Conservation (phyloP, 352 stramenopile species). For the Pseudoperonospora humuli region DNA sequence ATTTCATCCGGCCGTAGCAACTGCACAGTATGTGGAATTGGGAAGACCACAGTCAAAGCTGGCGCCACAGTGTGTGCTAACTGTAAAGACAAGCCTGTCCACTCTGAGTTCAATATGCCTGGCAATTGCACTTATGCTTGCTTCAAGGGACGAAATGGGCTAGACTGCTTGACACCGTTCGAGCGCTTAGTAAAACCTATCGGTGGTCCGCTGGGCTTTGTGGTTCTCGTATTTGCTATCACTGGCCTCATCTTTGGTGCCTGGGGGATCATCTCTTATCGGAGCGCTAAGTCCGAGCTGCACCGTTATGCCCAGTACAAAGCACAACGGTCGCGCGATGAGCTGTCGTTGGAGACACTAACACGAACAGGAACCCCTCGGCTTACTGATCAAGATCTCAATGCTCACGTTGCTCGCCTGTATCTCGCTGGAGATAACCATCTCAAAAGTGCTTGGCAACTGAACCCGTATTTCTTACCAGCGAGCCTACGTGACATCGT, state of each 20-base stretch:
- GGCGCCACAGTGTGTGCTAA: slow-evolving; percentile 38
- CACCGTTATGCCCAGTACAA: slow-evolving; percentile 68
- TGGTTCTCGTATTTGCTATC: slow-evolving; percentile 56
- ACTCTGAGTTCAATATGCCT: slow-evolving; percentile 67
- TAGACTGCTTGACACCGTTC: slow-evolving; percentile 79
- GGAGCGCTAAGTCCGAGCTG: slow-evolving; percentile 33
- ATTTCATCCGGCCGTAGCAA: slow-evolving; percentile 37
- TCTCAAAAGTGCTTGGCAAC: slow-evolving; percentile 49
- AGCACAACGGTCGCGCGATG: slow-evolving; percentile 57
- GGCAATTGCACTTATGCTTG: slow-evolving; percentile 80
- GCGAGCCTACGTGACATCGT: slow-evolving; percentile 54
- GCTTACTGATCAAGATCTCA: slow-evolving; percentile 72
- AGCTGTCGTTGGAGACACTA: slow-evolving; percentile 63
- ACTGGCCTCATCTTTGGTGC: slow-evolving; percentile 43
- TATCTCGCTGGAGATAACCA: slow-evolving; percentile 74
- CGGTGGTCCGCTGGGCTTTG: slow-evolving; percentile 64
- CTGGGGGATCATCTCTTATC: slow-evolving; percentile 68
- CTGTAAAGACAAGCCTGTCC: slow-evolving; percentile 56
- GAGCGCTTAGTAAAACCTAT: slow-evolving; percentile 77
- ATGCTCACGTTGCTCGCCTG: slow-evolving; percentile 55
- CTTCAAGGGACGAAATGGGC: slow-evolving; percentile 63
- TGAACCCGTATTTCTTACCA: slow-evolving; percentile 58
- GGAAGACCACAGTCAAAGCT: slow-evolving; percentile 49
- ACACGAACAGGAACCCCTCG: slow-evolving; percentile 64
- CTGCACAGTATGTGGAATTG: slow-evolving; percentile 69